phyloP scores from a whole-genome alignment of 768 basidiomycete species.

The Xerocomellus amylosporus region DNA sequence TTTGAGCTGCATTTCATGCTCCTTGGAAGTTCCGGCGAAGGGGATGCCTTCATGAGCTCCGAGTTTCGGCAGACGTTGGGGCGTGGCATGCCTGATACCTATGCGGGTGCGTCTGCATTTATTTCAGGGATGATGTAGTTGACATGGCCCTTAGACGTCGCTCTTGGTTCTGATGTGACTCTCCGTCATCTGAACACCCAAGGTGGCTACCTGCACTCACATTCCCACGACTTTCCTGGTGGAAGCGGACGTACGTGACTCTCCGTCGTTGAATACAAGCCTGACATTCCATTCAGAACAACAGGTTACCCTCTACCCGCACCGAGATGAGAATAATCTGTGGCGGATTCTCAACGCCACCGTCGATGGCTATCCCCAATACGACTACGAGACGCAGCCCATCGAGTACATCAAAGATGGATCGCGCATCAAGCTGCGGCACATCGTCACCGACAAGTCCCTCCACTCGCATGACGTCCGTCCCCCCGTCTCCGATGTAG shows the following conservation, averaged over 20 bases:
- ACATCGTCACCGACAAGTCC: slow-evolving; percentile 75
- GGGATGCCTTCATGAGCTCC: slow-evolving; percentile 99
- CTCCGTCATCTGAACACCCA: slow-evolving; percentile 95
- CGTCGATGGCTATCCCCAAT: slow-evolving; percentile 37
- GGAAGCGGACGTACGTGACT: slow-evolving; percentile 79
- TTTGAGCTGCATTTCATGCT: slow-evolving; percentile 94
- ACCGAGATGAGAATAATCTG: slow-evolving; percentile 94
- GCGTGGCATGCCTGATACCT: slow-evolving; percentile 90
- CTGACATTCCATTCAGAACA: slow-evolving; percentile 60
- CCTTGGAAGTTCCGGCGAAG: slow-evolving; percentile 87
- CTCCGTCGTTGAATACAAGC: neutral
- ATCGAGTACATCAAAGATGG: slow-evolving; percentile 64
- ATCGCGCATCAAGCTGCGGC: slow-evolving; percentile 76
- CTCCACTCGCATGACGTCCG: slow-evolving; percentile 95
- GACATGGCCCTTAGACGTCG: slow-evolving; percentile 57
- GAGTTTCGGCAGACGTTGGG: slow-evolving; percentile 96
- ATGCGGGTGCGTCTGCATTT: slow-evolving; percentile 59
- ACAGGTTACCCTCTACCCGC: slow-evolving; percentile 98
- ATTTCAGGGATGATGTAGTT: neutral
- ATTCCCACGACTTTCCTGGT: slow-evolving; percentile 82
- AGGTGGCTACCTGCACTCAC: slow-evolving; percentile 98
- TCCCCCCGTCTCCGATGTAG: slow-evolving; percentile 94
- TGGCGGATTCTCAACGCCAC: slow-evolving; percentile 87
- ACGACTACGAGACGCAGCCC: slow-evolving; percentile 50
- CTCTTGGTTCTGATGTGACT: slow-evolving; percentile 75